phyloP scores from a whole-genome alignment of 2,329 filamentous ascomycete genomes.

The Pseudomassariella vexata region DNA sequence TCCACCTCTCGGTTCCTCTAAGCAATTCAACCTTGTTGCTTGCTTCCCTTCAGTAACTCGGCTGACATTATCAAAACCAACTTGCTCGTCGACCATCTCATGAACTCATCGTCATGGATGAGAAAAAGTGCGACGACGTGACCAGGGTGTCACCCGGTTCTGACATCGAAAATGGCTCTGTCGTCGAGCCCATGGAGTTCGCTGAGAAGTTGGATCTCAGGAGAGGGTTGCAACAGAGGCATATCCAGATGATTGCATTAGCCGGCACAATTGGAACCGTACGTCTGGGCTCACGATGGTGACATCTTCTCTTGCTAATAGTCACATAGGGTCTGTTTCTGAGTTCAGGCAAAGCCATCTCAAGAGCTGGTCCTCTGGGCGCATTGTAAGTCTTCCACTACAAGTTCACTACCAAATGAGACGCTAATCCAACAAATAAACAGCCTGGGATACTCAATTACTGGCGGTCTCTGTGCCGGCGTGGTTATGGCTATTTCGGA shows the following conservation, averaged over 20 bases:
- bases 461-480: constrained; percentile 26
- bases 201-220: constrained; percentile 28
- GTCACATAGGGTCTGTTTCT: constrained; percentile 56
- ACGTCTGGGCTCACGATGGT: too few species aligned
- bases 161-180: too few species aligned
- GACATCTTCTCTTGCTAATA: constrained; percentile 33
- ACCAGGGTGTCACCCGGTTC: too few species aligned
- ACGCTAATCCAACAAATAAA: background rate
- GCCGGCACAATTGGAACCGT: constrained; percentile 34
- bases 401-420: too few species aligned
- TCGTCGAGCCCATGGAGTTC: too few species aligned
- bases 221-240: constrained; percentile 33
- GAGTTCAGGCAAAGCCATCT: constrained; percentile 52
- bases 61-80: too few species aligned
- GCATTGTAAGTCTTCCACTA: constrained; percentile 8
- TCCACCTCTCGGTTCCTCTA: too few species aligned
- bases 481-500: constrained; percentile 29
- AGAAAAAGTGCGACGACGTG: too few species aligned
- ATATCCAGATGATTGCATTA: constrained; percentile 46
- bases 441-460: constrained; percentile 27
- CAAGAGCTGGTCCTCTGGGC: constrained; percentile 46
- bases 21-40: too few species aligned
- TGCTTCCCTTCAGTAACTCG: too few species aligned
- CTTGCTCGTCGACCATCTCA: too few species aligned
- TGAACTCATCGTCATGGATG: too few species aligned